phyloP scores from a whole-genome alignment of 345 rosid genomes.

The Eucalyptus globulus region DNA sequence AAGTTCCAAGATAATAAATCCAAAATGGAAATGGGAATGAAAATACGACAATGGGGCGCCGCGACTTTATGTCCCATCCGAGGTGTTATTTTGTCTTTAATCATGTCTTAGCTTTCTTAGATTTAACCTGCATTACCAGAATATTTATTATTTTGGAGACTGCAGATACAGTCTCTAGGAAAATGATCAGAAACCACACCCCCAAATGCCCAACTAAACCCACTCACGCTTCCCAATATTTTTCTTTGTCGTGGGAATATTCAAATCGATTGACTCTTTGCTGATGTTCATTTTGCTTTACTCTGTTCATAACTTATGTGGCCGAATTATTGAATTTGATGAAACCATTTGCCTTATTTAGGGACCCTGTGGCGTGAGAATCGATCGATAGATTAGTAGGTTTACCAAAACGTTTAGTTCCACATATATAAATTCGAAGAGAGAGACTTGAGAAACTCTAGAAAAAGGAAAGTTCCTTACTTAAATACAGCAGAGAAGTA shows the following conservation, averaged over 20 bases:
- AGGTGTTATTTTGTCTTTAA: slow-evolving; percentile 6
- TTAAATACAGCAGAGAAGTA: not conserved
- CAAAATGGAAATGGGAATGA: not conserved
- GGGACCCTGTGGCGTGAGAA: not conserved
- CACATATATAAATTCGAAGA: not conserved
- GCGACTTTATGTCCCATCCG: slow-evolving; percentile 41
- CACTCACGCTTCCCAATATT: not conserved
- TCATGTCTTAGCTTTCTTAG: not conserved
- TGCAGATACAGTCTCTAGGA: not conserved
- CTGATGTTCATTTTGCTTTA: not conserved
- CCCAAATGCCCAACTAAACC: not conserved
- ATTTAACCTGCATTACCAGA: not conserved
- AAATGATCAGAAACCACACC: not conserved
- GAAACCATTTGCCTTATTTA: not conserved
- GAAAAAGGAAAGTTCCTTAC: not conserved
- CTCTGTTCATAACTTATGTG: not conserved
- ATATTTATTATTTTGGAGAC: not conserved
- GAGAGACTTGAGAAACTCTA: not conserved
- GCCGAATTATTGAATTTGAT: not conserved
- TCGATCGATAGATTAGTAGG: not conserved
- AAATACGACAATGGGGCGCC: slow-evolving; percentile 10
- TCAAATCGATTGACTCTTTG: not conserved
- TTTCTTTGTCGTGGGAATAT: not conserved
- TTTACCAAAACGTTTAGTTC: not conserved
- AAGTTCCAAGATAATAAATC: not conserved